Evolutionary conservation across 1,284 basidiomycete genomes (phyloP), one percentile per base, ranked within the genome.

Genomic region (Heterobasidion annosum): DNA sequence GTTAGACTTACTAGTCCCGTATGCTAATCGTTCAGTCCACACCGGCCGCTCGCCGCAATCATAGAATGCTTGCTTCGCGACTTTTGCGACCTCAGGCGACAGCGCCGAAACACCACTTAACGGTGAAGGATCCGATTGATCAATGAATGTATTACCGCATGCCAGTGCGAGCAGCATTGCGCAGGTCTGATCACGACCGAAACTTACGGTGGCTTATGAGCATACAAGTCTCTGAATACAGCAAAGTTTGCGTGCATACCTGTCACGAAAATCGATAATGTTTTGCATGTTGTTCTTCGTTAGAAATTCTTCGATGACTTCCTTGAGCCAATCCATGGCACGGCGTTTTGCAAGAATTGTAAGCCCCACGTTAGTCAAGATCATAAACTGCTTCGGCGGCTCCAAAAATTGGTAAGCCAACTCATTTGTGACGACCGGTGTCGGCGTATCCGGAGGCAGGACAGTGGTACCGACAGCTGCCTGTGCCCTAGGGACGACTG

Each of bases 131-230:
- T 81, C 78, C 34, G 70, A 68, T 32, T 72, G 67, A 58, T 85
- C 82, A 54, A 89, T 67, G 69, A 85, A 90, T 0, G 83, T 83
- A 63, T 89, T 91, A 34, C 88, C 88, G 59, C 84, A 79, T 2
- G 88, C 85, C 54, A 81, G 81, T 13, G 84, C 88, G 12, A 97
- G 76, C n/a, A 93, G 81, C 85, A 96, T 95, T 12, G 91, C 87
- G 64, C 92, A 95, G 1, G 90, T 88, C 65, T 97, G 90, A 65
- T 93, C 88, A 51, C 88, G 80, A 47, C 93, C 91, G 68, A 88
- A 94, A 63, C 91, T 93, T 19, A 59, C 12, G 58, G 16, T n/a
- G n/a, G 16, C 18, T 19, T n/a, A 33, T 57, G 45, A n/a, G 13
- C n/a, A 18, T 34, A 19, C 25, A 3, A 25, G 25, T 25, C 3